These are phyloP conservation scores for Sphenostylis stenocarpa DNA, from an alignment of 306 rosid species.

Conservation along the genomic window DNA sequence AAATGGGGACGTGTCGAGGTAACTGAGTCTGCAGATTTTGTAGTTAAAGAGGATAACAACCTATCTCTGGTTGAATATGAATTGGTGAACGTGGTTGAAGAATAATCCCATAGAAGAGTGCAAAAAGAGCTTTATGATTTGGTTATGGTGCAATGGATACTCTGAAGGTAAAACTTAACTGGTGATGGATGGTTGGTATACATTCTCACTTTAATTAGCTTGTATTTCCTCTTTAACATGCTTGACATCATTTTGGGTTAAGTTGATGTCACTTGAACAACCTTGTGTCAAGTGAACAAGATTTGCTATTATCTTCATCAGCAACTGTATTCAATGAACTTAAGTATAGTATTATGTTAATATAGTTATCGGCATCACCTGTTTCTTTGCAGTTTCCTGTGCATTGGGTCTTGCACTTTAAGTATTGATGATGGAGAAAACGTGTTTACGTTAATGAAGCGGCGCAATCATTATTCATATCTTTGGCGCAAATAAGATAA, in stretches of 20 bases:
- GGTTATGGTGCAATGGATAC: conserved; percentile 21
- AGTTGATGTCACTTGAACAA: conserved; percentile 24
- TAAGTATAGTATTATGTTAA: conserved; percentile 28
- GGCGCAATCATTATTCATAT: neutral
- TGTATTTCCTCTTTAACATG: conserved; percentile 32
- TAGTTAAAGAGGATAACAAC: conserved; percentile 47
- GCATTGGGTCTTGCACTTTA: neutral
- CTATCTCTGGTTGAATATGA: conserved; percentile 47
- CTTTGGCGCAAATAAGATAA: neutral
- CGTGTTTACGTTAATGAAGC: neutral
- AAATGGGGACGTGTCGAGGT: conserved; percentile 45
- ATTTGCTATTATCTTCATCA: conserved; percentile 32
- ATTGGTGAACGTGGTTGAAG: conserved; percentile 43
- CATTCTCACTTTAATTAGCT: conserved; percentile 31
- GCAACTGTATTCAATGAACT: conserved; percentile 30
- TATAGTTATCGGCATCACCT: conserved; percentile 8
- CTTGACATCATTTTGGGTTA: conserved; percentile 36
- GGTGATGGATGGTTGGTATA: conserved; percentile 32
- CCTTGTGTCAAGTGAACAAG: conserved; percentile 15
- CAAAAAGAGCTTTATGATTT: conserved; percentile 10
- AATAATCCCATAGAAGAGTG: conserved; percentile 18
- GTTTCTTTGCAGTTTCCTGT: conserved; percentile 7
- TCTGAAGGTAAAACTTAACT: conserved; percentile 21
- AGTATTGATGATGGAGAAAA: neutral
- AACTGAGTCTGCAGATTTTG: conserved; percentile 43